These are phyloP conservation scores for Fusarium tanahbumbuense DNA, from an alignment of 2,329 filamentous ascomycete species.

Conservation along the genomic window DNA sequence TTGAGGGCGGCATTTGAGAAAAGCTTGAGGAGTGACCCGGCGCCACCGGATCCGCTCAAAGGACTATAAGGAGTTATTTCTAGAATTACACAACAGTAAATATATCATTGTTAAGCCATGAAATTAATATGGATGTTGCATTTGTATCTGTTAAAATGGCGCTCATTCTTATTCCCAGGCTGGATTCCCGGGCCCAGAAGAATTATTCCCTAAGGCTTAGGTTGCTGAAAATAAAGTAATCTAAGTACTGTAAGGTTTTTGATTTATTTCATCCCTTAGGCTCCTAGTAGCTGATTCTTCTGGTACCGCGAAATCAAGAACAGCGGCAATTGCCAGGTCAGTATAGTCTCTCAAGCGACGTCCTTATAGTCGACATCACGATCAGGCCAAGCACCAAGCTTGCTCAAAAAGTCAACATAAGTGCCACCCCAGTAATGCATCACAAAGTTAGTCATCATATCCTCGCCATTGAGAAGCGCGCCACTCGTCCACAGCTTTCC, in stretches of 20 bases:
- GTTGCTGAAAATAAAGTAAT: too few relatives aligned
- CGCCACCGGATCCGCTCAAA: slow-evolving; percentile 49
- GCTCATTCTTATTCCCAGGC: too few relatives aligned
- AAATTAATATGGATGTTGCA: not conserved
- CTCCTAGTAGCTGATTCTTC: too few relatives aligned
- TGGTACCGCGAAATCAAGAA: too few relatives aligned
- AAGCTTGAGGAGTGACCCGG: slow-evolving; percentile 48
- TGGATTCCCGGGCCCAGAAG: too few relatives aligned
- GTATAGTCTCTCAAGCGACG: not conserved
- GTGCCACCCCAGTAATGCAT: slow-evolving; percentile 46
- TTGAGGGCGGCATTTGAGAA: slow-evolving; percentile 44
- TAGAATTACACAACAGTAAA: accelerated
- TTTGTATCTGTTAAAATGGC: too few relatives aligned
- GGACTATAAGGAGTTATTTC: slow-evolving; percentile 8
- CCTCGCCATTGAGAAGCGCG: slow-evolving; percentile 50
- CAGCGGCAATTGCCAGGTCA: not conserved
- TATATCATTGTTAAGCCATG: accelerated
- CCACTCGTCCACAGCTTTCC: slow-evolving; percentile 54
- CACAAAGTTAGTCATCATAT: slow-evolving; percentile 50
- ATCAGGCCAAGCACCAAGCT: slow-evolving; percentile 43
- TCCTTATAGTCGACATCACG: slow-evolving; percentile 52
- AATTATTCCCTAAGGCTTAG: too few relatives aligned
- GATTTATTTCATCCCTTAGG: too few relatives aligned
- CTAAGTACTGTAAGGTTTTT: too few relatives aligned
- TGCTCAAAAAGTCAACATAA: slow-evolving; percentile 36